Evolutionary conservation across 768 basidiomycete genomes (phyloP), one percentile per base, ranked within the genome.

Genomic region (Chalciporus piperatus): DNA sequence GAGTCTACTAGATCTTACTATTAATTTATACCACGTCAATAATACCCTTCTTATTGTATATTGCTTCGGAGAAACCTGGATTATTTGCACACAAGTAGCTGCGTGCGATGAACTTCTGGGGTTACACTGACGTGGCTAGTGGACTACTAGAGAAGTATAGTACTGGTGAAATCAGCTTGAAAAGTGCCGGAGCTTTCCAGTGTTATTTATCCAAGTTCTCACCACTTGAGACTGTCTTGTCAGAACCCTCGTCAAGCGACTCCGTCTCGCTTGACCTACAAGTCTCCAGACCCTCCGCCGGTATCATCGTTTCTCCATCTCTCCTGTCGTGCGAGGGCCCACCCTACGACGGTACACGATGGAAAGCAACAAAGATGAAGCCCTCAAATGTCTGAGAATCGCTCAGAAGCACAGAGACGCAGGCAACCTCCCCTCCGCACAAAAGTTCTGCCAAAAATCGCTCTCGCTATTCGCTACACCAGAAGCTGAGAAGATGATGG

Each of bases 361-460:
- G 88, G 88, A 89, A 69, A 85, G 86, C 70, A 96, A 96, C 76
- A 90, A 83, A 59, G 92, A 96, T 65, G 92, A 96, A 70, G 92
- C 92, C 32, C 68, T 87, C 51, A 84, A 87, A 60, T 92, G 90
- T 65, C 78, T 96, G 45, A 66, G 72, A 43, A 90, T 97, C 56
- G 87, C 94, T 3, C 82, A 84, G 63, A 81, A 81, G 61, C 85
- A 94, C 67, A 76, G 81, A 54, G 79, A 84, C 48, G 74, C 82
- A 41, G 84, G 81, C 43, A 92, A 95, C 67, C 72, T 83, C 48
- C 55, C 85, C 39, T 83, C 88, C 3, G 92, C 95, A 1, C 82
- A 86, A 65, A 92, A 91, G 68, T 95, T 98, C 74, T 87, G 85
- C 54, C 82, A 85, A 69, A 98, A 98, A 71, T 92, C 89, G 11